Evolutionary conservation across 2,329 filamentous ascomycete genomes (phyloP).

Genomic region (Clathrospora elynae): DNA sequence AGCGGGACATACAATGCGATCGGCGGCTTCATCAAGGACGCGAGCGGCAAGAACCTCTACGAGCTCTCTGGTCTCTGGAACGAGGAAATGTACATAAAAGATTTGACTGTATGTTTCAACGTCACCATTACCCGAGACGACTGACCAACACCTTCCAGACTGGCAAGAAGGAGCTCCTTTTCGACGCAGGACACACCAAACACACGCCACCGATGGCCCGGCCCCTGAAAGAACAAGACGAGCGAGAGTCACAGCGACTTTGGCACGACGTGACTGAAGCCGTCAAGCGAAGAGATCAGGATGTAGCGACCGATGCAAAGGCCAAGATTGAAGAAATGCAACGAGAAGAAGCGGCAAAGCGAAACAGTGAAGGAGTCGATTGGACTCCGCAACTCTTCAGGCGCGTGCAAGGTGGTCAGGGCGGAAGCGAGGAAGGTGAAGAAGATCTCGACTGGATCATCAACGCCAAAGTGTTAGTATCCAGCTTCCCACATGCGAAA

Average conservation of each 20-base stretch:
- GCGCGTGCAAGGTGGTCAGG: constrained; percentile 70
- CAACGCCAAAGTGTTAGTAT: constrained; percentile 76
- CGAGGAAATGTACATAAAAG: constrained; percentile 90
- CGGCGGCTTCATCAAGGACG: constrained; percentile 85
- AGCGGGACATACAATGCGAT: constrained; percentile 96
- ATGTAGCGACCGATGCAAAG: constrained; percentile 90
- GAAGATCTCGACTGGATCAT: constrained; percentile 96
- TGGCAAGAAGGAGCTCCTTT: constrained; percentile 85
- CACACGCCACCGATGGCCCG: constrained; percentile 75
- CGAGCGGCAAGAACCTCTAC: constrained; percentile 83
- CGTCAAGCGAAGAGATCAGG: constrained; percentile 83
- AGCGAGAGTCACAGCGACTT: constrained; percentile 85
- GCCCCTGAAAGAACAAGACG: constrained; percentile 82
- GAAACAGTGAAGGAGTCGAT: constrained; percentile 77
- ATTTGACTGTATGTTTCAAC: constrained; percentile 71
- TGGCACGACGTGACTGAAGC: constrained; percentile 84
- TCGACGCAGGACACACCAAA: constrained; percentile 80
- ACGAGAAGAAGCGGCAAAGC: constrained; percentile 81
- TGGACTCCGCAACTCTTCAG: constrained; percentile 91
- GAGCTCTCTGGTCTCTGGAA: constrained; percentile 92
- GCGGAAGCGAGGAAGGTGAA: constrained; percentile 76
- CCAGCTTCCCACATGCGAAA: background rate
- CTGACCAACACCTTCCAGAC: constrained; percentile 62
- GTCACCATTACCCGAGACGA: background rate
- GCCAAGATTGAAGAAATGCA: constrained; percentile 94